Percentiles rank a stretch among this genome's conserved stretches.
Conservation (phyloP, 2,329 filamentous ascomycete species). For the Fusarium nurragi region DNA sequence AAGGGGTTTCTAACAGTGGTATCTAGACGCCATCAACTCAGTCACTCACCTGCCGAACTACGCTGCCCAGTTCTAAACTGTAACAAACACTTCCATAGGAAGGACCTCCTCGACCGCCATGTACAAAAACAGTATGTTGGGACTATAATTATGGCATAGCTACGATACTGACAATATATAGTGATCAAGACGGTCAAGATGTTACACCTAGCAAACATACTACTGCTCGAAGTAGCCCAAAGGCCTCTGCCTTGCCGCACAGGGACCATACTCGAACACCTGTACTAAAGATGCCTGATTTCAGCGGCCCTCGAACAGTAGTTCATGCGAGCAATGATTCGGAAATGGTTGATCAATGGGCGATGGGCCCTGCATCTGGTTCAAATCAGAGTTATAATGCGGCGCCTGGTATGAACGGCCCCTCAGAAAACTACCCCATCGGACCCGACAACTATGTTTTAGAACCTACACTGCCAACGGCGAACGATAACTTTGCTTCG, state of each 20-base stretch:
- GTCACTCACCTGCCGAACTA: conserved; percentile 64
- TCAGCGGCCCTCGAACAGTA: conserved; percentile 16
- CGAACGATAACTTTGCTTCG: conserved; percentile 26
- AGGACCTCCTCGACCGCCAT: conserved; percentile 69
- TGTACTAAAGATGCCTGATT: conserved; percentile 37
- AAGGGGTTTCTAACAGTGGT: conserved; percentile 39
- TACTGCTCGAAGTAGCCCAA: conserved; percentile 25
- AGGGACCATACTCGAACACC: conserved; percentile 16
- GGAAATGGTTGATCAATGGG: conserved; percentile 38
- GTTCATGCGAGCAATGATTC: conserved; percentile 16
- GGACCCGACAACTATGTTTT: conserved; percentile 38
- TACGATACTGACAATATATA: conserved; percentile 28
- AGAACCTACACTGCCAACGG: conserved; percentile 26
- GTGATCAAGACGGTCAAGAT: conserved; percentile 35
- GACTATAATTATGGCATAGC: not conserved
- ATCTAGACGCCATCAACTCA: conserved; percentile 67
- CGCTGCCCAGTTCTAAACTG: conserved; percentile 64
- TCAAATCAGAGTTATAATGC: conserved; percentile 23
- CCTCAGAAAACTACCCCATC: conserved; percentile 36
- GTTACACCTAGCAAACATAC: conserved; percentile 5
- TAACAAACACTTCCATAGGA: conserved; percentile 66
- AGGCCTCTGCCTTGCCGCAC: conserved; percentile 28
- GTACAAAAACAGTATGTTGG: conserved; percentile 51
- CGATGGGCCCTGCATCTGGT: conserved; percentile 15
- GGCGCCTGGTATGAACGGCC: conserved; percentile 23